Evolutionary conservation across 768 basidiomycete species (phyloP), one percentile per base, ranked within the genome.

Genomic region (Collybiopsis luxurians): DNA sequence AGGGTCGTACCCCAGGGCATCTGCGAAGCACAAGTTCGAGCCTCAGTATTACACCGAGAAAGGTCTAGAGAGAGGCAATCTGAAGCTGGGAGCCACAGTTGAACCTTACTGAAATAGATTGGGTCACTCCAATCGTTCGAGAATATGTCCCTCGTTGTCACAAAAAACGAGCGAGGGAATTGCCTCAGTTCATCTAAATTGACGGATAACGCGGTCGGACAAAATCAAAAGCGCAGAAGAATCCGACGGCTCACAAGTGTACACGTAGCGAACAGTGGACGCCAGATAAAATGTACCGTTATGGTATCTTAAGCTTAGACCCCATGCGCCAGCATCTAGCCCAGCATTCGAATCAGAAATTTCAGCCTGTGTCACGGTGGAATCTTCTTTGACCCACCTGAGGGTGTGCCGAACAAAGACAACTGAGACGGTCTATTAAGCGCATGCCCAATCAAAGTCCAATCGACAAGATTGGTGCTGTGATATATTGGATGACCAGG

Each of bases 401-500:
- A 68, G n/a, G 75, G 70, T 15, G 74, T 75, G 19, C 73, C 72
- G 30, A 69, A 67, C 30, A 76, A 58, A 51, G 56, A 63, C 58
- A 75, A 54, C 54, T 76, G 75, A 7, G 72, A 72, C 24, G 69
- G 66, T 26, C 71, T 51, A 52, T 69, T 74, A 57, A 74, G 59
- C 3, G 65, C 73, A 59, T 76, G 75, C 2, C 74, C 73, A 57
- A 76, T 70, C 15, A 75, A 64, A 15, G 61, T 64, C 74, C 74
- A 76, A 38, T 60, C 55, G 17, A 68, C 66, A 40, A 76, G 61
- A 47, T 75, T 64, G 58, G 61, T 75, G 63, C 72, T 75, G 50
- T 75, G 73, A 59, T 76, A 75, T n/a, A 76, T 74, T 1, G 75
- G 73, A 51, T 73, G 69, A 4, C 73, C 75, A 13, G 75, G 75